phyloP scores from a whole-genome alignment of 2,329 filamentous ascomycete species.

The Eurotiales sp. region DNA sequence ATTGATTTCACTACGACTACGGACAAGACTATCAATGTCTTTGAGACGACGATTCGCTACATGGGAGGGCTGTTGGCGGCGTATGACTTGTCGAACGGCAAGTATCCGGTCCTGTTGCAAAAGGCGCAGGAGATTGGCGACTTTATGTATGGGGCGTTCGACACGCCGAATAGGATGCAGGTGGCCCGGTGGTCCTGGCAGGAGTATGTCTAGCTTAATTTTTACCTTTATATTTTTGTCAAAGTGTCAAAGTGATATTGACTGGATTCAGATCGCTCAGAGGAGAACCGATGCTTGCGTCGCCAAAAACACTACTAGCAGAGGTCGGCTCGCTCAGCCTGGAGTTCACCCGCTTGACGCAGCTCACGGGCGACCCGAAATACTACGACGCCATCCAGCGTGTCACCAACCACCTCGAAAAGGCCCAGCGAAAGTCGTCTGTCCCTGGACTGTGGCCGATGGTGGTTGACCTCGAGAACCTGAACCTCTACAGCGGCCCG shows the following conservation, averaged over 20 bases:
- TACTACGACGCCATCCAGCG: conserved; percentile 89
- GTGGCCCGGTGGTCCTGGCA: conserved; percentile 75
- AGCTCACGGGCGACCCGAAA: conserved; percentile 73
- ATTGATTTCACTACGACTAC: conserved; percentile 80
- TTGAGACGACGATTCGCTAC: conserved; percentile 90
- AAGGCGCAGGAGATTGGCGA: conserved; percentile 81
- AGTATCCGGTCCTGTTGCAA: conserved; percentile 65
- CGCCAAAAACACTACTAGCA: conserved; percentile 60
- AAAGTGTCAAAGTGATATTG: not conserved
- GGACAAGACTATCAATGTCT: conserved; percentile 71
- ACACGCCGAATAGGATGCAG: conserved; percentile 92
- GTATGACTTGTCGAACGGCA: conserved; percentile 76
- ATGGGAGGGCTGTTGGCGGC: conserved; percentile 80
- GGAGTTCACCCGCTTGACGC: conserved; percentile 85
- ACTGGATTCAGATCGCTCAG: conserved; percentile 1
- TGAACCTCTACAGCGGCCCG: conserved; percentile 25
- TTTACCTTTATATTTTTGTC: not conserved
- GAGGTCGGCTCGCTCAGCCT: conserved; percentile 79
- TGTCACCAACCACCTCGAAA: conserved; percentile 73
- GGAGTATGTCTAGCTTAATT: conserved; percentile 46
- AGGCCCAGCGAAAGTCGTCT: conserved; percentile 66
- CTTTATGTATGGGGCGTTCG: conserved; percentile 76
- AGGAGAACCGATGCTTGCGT: conserved; percentile 11
- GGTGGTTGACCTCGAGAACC: conserved; percentile 56
- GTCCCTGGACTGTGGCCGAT: conserved; percentile 80